A percentile compares a stretch with the other conserved stretches of the same genome.
phyloP scores from a whole-genome alignment of 2,329 filamentous ascomycete genomes.

The Trichoderma sp. region DNA sequence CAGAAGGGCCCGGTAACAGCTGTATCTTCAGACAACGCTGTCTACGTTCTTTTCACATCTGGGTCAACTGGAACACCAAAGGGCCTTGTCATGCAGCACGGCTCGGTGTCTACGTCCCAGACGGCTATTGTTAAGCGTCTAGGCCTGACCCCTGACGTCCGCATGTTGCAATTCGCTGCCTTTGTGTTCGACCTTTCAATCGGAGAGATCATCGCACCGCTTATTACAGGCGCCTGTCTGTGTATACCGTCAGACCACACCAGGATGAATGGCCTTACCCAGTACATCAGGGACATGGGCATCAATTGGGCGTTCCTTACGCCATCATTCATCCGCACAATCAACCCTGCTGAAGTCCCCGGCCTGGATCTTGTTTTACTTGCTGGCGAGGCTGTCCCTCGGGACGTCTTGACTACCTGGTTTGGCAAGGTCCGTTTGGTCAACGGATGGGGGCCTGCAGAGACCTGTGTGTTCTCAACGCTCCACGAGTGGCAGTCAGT shows the following conservation, averaged over 20 bases:
- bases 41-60: conserved; percentile 35
- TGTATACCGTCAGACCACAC: conserved; percentile 25
- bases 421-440: conserved; percentile 26
- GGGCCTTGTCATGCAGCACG: conserved; percentile 33
- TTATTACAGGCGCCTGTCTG: conserved; percentile 20
- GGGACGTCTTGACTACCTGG: conserved; percentile 28
- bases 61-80: conserved; percentile 36
- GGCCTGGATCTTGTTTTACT: conserved; percentile 27
- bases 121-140: conserved; percentile 26
- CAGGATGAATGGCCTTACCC: conserved; percentile 21
- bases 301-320: conserved; percentile 27
- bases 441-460: conserved; percentile 32
- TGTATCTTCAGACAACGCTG: conserved; percentile 25
- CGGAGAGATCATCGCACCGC: conserved; percentile 17
- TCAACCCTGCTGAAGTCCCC: conserved; percentile 20
- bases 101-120: conserved; percentile 24
- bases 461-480: conserved; percentile 29
- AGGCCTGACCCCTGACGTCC: conserved; percentile 10
- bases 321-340: conserved; percentile 22
- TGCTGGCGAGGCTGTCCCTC: conserved; percentile 28
- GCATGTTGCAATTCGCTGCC: conserved; percentile 28
- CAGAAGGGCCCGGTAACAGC: neutral
- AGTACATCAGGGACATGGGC: conserved; percentile 18
- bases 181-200: conserved; percentile 26
- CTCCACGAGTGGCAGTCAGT: conserved; percentile 26